Percentiles rank a stretch among this genome's conserved stretches.
Evolutionary conservation across 257 asterid species (phyloP).

Genomic region (Lycium barbarum): DNA sequence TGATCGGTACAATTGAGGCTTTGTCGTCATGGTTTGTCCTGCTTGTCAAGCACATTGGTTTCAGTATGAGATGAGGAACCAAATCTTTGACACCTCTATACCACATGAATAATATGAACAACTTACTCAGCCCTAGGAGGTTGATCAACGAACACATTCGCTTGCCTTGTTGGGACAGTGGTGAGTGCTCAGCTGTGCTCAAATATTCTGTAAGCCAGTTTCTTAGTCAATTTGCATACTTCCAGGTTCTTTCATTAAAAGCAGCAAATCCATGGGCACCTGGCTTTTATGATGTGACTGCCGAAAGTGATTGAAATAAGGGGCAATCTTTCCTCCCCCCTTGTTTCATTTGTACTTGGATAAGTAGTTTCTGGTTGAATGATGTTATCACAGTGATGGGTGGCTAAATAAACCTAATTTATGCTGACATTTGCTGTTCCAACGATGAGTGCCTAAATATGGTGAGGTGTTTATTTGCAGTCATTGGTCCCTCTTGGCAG

Average conservation of each 20-base stretch:
- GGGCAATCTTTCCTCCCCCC: not conserved
- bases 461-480: conserved; percentile 50
- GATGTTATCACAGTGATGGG: not conserved
- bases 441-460: not conserved
- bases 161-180: conserved; percentile 4
- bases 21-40: conserved; percentile 17
- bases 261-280: conserved; percentile 21
- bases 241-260: not conserved
- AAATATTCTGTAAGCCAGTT: not conserved
- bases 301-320: not conserved
- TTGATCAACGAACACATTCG: conserved; percentile 22
- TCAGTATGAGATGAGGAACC: not conserved
- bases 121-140: conserved; percentile 2
- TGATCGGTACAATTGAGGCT: conserved; percentile 9
- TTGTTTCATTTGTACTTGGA: conserved; percentile 17
- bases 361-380: conserved; percentile 17
- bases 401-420: not conserved
- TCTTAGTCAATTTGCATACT: not conserved
- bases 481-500: conserved; percentile 97
- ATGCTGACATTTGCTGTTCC: not conserved
- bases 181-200: not conserved
- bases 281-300: not conserved
- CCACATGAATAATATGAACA: conserved; percentile 19
- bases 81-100: not conserved
- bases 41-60: conserved; percentile 5